Percentiles rank a stretch among this genome's conserved stretches.
These are phyloP conservation scores for Aphanomyces astaci DNA, from an alignment of 352 stramenopile species.

Conservation along the genomic window DNA sequence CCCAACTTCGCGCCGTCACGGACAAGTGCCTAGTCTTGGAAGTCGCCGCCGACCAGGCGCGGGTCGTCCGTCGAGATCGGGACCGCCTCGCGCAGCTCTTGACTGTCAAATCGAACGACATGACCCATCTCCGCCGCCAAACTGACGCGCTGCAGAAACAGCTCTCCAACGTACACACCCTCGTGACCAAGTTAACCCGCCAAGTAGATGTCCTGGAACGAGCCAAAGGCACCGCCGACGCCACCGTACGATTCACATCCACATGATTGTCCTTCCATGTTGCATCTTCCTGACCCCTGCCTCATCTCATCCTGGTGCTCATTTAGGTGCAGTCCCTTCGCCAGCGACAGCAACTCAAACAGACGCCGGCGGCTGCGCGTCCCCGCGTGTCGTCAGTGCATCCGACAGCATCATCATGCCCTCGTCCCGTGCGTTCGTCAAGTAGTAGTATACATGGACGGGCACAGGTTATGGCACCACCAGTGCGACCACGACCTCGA, in stretches of 20 bases:
- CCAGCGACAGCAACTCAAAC: too few species aligned
- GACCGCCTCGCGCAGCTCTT: conserved; percentile 1
- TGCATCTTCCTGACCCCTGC: too few species aligned
- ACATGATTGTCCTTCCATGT: neutral
- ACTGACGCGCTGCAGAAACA: neutral
- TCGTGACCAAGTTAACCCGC: neutral
- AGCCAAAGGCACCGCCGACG: neutral
- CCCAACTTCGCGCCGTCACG: conserved; percentile 8
- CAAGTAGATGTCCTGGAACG: neutral
- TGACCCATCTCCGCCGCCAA: neutral
- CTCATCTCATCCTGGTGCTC: too few species aligned
- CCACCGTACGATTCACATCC: neutral
- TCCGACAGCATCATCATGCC: too few species aligned
- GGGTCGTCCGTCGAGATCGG: neutral
- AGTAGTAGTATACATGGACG: too few species aligned
- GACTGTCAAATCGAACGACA: neutral
- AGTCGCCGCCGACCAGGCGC: neutral
- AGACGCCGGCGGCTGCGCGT: too few species aligned
- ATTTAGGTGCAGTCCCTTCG: too few species aligned
- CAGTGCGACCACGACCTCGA: neutral
- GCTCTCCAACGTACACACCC: neutral
- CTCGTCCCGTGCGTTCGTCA: too few species aligned
- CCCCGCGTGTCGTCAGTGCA: too few species aligned
- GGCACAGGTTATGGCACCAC: neutral
- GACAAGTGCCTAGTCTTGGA: neutral